These are phyloP conservation scores for Candida railenensis DNA, from an alignment of 805 yeast species.

Conservation along the genomic window DNA sequence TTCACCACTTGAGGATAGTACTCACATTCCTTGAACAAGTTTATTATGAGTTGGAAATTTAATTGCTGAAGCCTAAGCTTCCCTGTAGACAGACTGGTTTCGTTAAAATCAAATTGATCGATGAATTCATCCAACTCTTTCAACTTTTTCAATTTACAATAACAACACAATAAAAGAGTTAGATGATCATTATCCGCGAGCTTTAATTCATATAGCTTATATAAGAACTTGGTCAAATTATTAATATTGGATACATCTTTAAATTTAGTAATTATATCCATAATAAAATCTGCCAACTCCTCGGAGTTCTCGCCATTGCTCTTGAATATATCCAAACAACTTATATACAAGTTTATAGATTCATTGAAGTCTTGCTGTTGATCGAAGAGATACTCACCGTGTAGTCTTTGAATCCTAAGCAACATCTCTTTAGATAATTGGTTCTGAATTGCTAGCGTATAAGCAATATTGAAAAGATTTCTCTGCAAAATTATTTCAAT, in stretches of 20 bases:
- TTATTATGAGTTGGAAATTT: constrained; percentile 66
- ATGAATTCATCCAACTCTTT: constrained; percentile 60
- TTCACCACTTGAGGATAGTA: constrained; percentile 65
- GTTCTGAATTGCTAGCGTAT: constrained; percentile 55
- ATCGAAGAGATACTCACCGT: constrained; percentile 71
- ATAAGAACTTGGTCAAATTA: constrained; percentile 62
- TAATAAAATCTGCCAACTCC: constrained; percentile 42
- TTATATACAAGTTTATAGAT: constrained; percentile 75
- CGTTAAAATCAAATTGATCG: constrained; percentile 30
- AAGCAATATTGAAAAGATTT: constrained; percentile 71
- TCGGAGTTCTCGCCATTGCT: constrained; percentile 10
- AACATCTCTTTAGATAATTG: constrained; percentile 28
- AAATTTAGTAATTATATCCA: constrained; percentile 76
- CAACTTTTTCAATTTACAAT: constrained; percentile 69
- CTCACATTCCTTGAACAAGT: constrained; percentile 70
- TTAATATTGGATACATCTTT: constrained; percentile 73
- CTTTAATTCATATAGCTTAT: constrained; percentile 53
- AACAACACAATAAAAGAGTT: constrained; percentile 73
- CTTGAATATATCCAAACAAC: constrained; percentile 27
- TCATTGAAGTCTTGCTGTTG: constrained; percentile 60
- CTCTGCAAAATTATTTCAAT: constrained; percentile 66
- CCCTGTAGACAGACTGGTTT: constrained; percentile 5
- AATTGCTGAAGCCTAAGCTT: constrained; percentile 38
- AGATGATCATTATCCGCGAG: constrained; percentile 76
- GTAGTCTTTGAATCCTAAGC: constrained; percentile 36